A percentile compares a stretch with the other conserved stretches of the same genome.
Conservation (phyloP, 1,284 basidiomycete species). For the Blastosporella zonata region DNA sequence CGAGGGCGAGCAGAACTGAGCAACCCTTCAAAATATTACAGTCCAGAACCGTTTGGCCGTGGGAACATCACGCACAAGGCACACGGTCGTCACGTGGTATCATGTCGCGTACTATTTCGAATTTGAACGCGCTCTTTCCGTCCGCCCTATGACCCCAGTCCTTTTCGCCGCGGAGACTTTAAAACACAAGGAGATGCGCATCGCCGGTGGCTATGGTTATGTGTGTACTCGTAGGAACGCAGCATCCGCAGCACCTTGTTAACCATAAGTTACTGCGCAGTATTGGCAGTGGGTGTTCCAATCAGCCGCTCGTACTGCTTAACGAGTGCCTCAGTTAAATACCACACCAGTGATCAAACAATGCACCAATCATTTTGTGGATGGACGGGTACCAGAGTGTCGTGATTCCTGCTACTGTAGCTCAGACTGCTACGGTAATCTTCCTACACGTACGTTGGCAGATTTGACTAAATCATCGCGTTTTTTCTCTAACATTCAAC, state of each 20-base stretch:
- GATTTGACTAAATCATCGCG: not conserved
- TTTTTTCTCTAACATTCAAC: not conserved
- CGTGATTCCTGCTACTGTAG: slow-evolving; percentile 12
- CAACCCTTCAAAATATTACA: slow-evolving; percentile 20
- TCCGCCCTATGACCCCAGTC: too few species aligned
- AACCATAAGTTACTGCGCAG: slow-evolving; percentile 10
- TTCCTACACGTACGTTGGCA: slow-evolving; percentile 18
- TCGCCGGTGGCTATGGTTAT: not conserved
- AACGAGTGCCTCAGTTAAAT: slow-evolving; percentile 9
- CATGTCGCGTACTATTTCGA: not conserved
- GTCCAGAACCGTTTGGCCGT: slow-evolving; percentile 14
- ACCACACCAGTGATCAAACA: not conserved
- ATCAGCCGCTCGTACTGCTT: slow-evolving; percentile 6
- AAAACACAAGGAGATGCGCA: not conserved
- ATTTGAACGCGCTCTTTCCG: too few species aligned
- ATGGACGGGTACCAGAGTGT: slow-evolving; percentile 14
- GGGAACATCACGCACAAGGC: slow-evolving; percentile 13
- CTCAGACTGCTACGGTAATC: slow-evolving; percentile 20
- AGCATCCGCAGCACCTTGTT: slow-evolving; percentile 16
- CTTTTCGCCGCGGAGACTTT: too few species aligned
- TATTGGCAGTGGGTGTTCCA: slow-evolving; percentile 12
- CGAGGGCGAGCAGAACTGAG: slow-evolving; percentile 17
- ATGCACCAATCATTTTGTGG: not conserved
- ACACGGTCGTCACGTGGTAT: slow-evolving; percentile 8
- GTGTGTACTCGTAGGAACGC: not conserved